These are phyloP conservation scores for Stropharia rugosoannulata DNA, from an alignment of 768 basidiomycete species.

Conservation along the genomic window DNA sequence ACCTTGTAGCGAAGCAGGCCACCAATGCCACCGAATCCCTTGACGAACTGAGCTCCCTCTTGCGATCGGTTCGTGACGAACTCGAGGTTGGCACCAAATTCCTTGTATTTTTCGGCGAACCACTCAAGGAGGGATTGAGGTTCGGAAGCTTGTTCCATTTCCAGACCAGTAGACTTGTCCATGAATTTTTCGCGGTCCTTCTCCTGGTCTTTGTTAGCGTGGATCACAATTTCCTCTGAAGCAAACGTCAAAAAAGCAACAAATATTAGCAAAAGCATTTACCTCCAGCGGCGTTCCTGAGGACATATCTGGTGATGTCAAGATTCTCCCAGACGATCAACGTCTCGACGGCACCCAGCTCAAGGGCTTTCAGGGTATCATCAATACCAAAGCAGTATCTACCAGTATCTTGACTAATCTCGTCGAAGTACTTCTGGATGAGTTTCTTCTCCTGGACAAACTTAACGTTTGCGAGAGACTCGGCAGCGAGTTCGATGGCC, in stretches of 20 bases:
- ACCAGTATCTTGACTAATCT: conserved; percentile 96
- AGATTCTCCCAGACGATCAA: conserved; percentile 98
- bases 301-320: conserved; percentile 82
- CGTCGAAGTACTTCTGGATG: conserved; percentile 98
- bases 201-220: conserved; percentile 79
- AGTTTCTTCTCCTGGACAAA: conserved; percentile 99
- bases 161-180: conserved; percentile 91
- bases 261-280: conserved; percentile 12
- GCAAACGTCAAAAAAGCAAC: not conserved
- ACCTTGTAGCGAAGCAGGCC: conserved; percentile 97
- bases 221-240: conserved; percentile 80
- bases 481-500: conserved; percentile 97
- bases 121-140: conserved; percentile 91
- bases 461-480: conserved; percentile 96
- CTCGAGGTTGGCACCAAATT: conserved; percentile 93
- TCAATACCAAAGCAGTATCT: conserved; percentile 98
- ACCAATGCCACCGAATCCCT: conserved; percentile 98
- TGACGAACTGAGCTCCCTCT: conserved; percentile 97
- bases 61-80: conserved; percentile 96
- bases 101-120: conserved; percentile 99
- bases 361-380: conserved; percentile 94
- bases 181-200: conserved; percentile 93
- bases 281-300: conserved; percentile 94
- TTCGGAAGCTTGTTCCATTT: conserved; percentile 91
- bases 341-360: conserved; percentile 95